phyloP scores from a whole-genome alignment of 2,329 filamentous ascomycete species.

The Meredithiella fracta region DNA sequence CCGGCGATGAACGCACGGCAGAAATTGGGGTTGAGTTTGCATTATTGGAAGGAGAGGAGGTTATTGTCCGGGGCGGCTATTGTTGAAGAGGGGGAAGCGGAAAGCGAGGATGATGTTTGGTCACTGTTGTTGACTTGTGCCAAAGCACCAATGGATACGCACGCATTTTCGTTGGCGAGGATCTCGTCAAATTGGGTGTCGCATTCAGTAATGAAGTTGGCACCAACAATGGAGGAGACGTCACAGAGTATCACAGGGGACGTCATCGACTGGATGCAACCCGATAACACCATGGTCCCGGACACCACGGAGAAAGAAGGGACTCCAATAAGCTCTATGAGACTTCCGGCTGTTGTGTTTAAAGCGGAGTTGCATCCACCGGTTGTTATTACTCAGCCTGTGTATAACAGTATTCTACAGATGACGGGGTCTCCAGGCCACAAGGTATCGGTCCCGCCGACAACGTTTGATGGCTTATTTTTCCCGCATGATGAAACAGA shows the following conservation, averaged over 20 bases:
- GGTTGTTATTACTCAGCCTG: slow-evolving; percentile 47
- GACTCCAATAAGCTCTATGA: slow-evolving; percentile 31
- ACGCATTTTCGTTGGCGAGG: slow-evolving; percentile 23
- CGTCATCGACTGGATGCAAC: slow-evolving; percentile 56
- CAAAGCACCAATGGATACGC: slow-evolving; percentile 32
- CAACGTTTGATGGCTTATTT: slow-evolving; percentile 41
- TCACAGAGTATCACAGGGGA: slow-evolving; percentile 22
- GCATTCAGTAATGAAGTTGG: slow-evolving; percentile 43
- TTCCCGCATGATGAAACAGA: slow-evolving; percentile 32
- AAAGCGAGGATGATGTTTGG: slow-evolving; percentile 36
- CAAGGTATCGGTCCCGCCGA: slow-evolving; percentile 28
- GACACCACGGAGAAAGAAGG: slow-evolving; percentile 26
- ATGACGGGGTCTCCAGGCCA: slow-evolving; percentile 23
- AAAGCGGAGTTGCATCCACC: slow-evolving; percentile 60
- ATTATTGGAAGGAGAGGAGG: slow-evolving; percentile 59
- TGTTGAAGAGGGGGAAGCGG: background rate
- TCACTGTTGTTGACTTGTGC: slow-evolving; percentile 52
- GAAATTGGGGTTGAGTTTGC: slow-evolving; percentile 51
- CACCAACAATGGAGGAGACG: slow-evolving; percentile 27
- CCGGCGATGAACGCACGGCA: slow-evolving; percentile 54
- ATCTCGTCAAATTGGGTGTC: slow-evolving; percentile 62
- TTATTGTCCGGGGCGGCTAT: slow-evolving; percentile 22
- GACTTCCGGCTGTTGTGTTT: slow-evolving; percentile 57
- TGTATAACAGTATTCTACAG: slow-evolving; percentile 46
- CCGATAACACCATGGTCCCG: slow-evolving; percentile 44